These are phyloP conservation scores for Fomitopsis betulina DNA, from an alignment of 1,284 basidiomycete genomes.

Conservation along the genomic window DNA sequence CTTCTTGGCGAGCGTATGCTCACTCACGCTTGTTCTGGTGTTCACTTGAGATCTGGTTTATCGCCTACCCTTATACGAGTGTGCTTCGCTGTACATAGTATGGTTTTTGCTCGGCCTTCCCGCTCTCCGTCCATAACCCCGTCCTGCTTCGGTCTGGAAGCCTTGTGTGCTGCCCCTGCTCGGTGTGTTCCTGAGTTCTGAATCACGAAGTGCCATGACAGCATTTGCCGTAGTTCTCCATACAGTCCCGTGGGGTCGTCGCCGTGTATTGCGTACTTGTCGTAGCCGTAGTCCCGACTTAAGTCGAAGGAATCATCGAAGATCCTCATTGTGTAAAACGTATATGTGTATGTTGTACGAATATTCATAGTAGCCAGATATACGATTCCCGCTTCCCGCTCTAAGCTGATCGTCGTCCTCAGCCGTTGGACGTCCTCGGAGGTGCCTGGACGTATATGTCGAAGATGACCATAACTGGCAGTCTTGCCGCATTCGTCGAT, in stretches of 20 bases:
- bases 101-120: background rate
- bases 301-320: background rate
- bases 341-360: background rate
- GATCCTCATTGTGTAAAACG: background rate
- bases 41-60: background rate
- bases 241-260: background rate
- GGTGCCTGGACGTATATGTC: background rate
- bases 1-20: background rate
- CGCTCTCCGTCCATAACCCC: background rate
- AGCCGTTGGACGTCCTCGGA: background rate
- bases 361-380: background rate
- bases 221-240: background rate
- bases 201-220: slow-evolving; percentile 2
- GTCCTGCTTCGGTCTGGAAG: background rate
- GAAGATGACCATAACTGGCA: slow-evolving; percentile 1
- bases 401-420: background rate
- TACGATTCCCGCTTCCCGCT: background rate
- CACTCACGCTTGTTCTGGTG: background rate
- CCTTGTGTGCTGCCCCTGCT: background rate
- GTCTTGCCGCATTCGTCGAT: background rate
- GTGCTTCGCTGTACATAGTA: background rate
- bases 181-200: background rate
- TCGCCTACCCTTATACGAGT: slow-evolving; percentile 1
- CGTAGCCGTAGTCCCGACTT: background rate
- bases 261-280: background rate